These are phyloP conservation scores for Neovahlkampfia damariscottae DNA, from an alignment of 78 protist genomes.

Conservation along the genomic window DNA sequence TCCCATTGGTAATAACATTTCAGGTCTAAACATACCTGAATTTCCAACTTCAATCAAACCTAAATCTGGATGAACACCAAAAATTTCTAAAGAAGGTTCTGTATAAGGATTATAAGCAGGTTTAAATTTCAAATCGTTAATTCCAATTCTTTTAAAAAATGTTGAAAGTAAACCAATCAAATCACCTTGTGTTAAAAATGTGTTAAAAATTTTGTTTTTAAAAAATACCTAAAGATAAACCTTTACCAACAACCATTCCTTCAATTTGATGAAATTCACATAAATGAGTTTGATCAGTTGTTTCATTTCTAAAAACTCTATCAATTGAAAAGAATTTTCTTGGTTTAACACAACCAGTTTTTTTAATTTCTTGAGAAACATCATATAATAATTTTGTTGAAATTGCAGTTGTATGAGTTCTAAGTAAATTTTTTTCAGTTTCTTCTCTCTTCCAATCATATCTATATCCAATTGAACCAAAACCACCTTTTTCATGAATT, in stretches of 20 bases:
- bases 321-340: constrained; percentile 93
- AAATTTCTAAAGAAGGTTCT: constrained; percentile 99
- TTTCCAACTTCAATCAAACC: constrained; percentile 80
- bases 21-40: constrained; percentile 94
- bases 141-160: constrained; percentile 76
- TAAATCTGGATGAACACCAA: constrained; percentile 59
- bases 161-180: constrained; percentile 78
- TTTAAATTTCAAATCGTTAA: constrained; percentile 75
- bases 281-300: constrained; percentile 95
- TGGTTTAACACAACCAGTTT: constrained; percentile 44
- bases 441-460: constrained; percentile 87
- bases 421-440: constrained; percentile 77
- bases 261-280: constrained; percentile 99
- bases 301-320: constrained; percentile 98
- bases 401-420: constrained; percentile 99
- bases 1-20: constrained; percentile 99
- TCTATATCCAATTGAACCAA: constrained; percentile 75
- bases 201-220: too few species aligned
- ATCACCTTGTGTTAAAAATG: too few species aligned
- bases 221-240: constrained; percentile 78
- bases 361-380: constrained; percentile 35
- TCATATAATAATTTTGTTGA: constrained; percentile 84
- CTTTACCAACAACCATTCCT: constrained; percentile 83
- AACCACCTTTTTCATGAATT: constrained; percentile 83
- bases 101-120: constrained; percentile 99